Evolutionary conservation across 768 basidiomycete species (phyloP).

Genomic region (Mycena galopus): DNA sequence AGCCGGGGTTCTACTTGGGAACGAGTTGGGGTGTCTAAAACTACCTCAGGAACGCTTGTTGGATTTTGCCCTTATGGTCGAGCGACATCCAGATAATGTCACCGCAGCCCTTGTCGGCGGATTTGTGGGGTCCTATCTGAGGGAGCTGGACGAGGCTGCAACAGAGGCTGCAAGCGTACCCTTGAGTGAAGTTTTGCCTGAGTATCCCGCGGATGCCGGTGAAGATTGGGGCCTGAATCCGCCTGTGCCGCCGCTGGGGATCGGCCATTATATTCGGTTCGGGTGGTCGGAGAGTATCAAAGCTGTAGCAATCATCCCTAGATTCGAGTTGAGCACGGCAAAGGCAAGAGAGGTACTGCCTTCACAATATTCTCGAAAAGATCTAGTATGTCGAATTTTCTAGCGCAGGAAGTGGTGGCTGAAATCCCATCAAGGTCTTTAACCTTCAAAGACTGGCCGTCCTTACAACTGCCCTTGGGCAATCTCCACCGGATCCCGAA

Average conservation of each 20-base stretch:
- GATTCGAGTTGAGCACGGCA: slow-evolving; percentile 96
- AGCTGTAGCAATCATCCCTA: slow-evolving; percentile 94
- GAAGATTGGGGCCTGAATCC: slow-evolving; percentile 93
- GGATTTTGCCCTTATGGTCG: slow-evolving; percentile 99
- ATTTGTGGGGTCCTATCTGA: slow-evolving; percentile 95
- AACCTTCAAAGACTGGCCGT: slow-evolving; percentile 97
- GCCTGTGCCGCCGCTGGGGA: slow-evolving; percentile 88
- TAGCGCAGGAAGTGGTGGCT: slow-evolving; percentile 14
- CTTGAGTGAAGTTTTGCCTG: slow-evolving; percentile 94
- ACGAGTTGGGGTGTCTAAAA: slow-evolving; percentile 81
- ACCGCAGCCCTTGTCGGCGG: slow-evolving; percentile 97
- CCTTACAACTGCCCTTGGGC: slow-evolving; percentile 92
- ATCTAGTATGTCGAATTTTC: slow-evolving; percentile 74
- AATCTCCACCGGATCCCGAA: slow-evolving; percentile 91
- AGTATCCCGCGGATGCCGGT: slow-evolving; percentile 93
- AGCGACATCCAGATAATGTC: slow-evolving; percentile 98
- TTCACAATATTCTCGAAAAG: slow-evolving; percentile 84
- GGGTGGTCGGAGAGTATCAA: slow-evolving; percentile 87
- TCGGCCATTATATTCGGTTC: slow-evolving; percentile 95
- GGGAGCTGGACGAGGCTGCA: slow-evolving; percentile 87
- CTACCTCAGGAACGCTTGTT: slow-evolving; percentile 82
- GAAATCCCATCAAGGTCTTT: slow-evolving; percentile 77
- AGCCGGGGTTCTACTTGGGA: slow-evolving; percentile 92
- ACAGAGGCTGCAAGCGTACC: slow-evolving; percentile 91
- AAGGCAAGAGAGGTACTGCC: slow-evolving; percentile 94